phyloP scores from a whole-genome alignment of 192 early-diverging fungal genomes.

The Coemansia guatemalensis region DNA sequence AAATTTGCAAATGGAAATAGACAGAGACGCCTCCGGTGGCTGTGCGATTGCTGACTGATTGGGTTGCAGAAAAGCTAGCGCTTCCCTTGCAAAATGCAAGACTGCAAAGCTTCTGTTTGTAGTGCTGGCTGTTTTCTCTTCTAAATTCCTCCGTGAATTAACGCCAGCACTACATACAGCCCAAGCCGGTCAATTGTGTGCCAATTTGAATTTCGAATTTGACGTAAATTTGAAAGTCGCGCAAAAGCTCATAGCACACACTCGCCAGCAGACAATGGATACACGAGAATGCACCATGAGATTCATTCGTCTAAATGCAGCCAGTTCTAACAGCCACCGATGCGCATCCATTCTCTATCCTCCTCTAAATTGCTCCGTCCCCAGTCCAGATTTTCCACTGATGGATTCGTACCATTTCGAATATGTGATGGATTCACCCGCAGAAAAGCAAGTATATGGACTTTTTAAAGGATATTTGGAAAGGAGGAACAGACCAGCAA shows the following conservation, averaged over 20 bases:
- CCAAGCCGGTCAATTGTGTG: not conserved
- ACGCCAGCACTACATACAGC: not conserved
- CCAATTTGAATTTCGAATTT: not conserved
- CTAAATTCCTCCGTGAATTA: not conserved
- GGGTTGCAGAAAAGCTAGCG: not conserved
- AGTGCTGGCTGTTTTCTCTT: not conserved
- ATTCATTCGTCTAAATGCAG: not conserved
- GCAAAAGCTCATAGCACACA: not conserved
- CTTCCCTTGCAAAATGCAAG: not conserved
- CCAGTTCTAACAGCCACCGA: not conserved
- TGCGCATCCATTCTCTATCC: conserved; percentile 15
- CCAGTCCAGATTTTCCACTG: not conserved
- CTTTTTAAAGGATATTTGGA: not conserved
- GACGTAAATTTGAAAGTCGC: not conserved
- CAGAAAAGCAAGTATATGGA: conserved; percentile 12
- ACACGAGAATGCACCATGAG: not conserved
- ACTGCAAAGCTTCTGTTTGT: not conserved
- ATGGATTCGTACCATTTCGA: conserved; percentile 33
- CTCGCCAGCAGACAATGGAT: not conserved
- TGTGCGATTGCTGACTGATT: not conserved
- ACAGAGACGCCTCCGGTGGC: not conserved
- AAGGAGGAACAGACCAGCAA: not conserved
- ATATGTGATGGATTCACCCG: conserved; percentile 23
- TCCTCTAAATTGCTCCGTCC: not conserved
- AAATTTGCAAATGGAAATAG: not conserved